Evolutionary conservation across 495 filamentous ascomycete species (phyloP), one percentile per base, ranked within the genome.

Genomic region (Tuber indicum): DNA sequence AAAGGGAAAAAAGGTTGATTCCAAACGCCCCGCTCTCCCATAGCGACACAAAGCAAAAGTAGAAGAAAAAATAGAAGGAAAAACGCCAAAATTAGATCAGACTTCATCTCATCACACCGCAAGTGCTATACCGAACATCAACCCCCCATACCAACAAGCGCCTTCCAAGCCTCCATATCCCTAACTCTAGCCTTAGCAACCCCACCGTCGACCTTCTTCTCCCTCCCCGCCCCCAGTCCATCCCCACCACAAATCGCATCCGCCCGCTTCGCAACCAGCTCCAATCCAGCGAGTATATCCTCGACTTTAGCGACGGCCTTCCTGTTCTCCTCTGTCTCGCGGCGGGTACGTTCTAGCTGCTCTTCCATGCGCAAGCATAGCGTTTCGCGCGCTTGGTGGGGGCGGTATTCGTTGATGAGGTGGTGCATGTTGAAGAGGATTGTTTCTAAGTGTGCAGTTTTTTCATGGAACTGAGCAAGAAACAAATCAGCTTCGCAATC

Each of bases 351-450:
- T 77, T 92, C 90, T 47, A 97, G 84, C 83, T 96, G 92, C 80
- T 93, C 92, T 85, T 97, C 93, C 94, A 99, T 96, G 88, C 96
- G 89, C 82, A 91, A 84, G 42, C 97, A 96, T 69, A 98, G 86
- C 44, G 91, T 94, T 85, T 98, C 96, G 52, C 96, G 86, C 41
- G 94, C 94, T 84, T 99, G 96, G 84, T 99, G 96, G 3, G 96
- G 96, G 39, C 96, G 91, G 84, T 98, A 98, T 76, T 96, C 91
- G 84, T 99, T 99, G 72, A 98, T 88, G 32, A 95, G 88, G 78
- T 94, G 92, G 84, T 98, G 93, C 74, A 94, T 91, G 84, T 98
- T 97, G 81, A 93, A 89, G 75, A 95, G 91, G 6, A 98, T 81
- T 41, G 90, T 92, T 79, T 90, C 87, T n/a, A 99, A 79, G 80